phyloP scores from a whole-genome alignment of 2,329 filamentous ascomycete genomes.

The Chaetothyriales sp. region DNA sequence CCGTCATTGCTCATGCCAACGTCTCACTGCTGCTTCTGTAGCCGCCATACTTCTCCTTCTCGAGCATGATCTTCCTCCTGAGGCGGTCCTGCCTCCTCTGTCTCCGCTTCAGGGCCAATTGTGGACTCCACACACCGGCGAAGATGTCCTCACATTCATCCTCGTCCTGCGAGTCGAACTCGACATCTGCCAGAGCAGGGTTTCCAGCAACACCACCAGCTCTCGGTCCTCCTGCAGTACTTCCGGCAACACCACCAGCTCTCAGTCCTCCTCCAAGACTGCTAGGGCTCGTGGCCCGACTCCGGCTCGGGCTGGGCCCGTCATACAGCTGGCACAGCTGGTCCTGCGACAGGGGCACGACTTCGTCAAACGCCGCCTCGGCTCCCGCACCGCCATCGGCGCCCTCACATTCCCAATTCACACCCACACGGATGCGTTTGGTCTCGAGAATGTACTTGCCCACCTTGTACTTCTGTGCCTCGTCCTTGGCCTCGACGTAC shows the following conservation, averaged over 20 bases:
- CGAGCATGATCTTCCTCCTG: not conserved
- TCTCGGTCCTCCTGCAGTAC: not conserved
- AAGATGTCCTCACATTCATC: conserved; percentile 55
- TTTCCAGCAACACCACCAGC: conserved; percentile 4
- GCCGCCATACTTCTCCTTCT: not conserved
- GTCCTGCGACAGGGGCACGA: conserved; percentile 8
- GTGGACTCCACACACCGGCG: conserved; percentile 46
- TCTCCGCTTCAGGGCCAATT: conserved; percentile 37
- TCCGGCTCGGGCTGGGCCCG: not conserved
- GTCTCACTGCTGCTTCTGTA: not conserved
- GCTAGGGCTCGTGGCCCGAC: not conserved
- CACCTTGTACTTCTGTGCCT: conserved; percentile 49
- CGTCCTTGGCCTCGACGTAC: conserved; percentile 49
- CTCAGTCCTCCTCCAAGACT: not conserved
- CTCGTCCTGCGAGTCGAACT: conserved; percentile 53
- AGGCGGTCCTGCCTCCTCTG: conserved; percentile 15
- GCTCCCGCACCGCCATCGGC: conserved; percentile 1
- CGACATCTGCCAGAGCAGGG: conserved; percentile 26
- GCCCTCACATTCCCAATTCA: conserved; percentile 38
- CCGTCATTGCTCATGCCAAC: not conserved
- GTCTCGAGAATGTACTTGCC: conserved; percentile 56
- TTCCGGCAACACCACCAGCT: too few relatives aligned
- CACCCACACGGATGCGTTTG: conserved; percentile 37
- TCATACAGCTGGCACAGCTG: conserved; percentile 10
- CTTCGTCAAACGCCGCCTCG: conserved; percentile 6